Base-by-base conservation (phyloP, 106 monocot genomes). In the Amphibolis antarctica region DNA sequence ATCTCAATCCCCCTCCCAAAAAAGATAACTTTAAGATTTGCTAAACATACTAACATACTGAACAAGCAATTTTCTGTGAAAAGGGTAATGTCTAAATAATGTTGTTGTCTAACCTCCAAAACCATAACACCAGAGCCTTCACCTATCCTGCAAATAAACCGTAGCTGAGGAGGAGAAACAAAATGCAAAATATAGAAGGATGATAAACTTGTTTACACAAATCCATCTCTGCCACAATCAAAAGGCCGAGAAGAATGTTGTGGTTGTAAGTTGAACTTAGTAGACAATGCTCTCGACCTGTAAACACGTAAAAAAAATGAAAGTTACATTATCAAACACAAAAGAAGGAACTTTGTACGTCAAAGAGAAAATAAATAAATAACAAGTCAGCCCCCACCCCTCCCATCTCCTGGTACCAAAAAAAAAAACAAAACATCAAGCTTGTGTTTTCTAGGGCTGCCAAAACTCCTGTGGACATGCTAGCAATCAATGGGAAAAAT, bases 221-320 rank as follows among this genome's bases (percentile, higher is more conserved):
- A 96, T 76, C 96, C 96, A 78, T 98, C 90, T 83, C 96, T 87
- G 44, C 76, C 76, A 48, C 82, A 87, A 79, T 90, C 96, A 81
- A 98, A 98, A 49, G 96, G 96, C 20, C 90, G 77, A 64, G 96
- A 98, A 61, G 96, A 81, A 28, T 12, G 66, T 55, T 82, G 69
- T 42, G 96, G 90, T 55, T 66, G 28, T 75, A 49, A 68, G 52
- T 98, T 98, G 69, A 87, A 90, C 64, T 90, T 98, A 20, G 86
- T 87, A 42, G 78, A 27, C 69, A 98, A 77, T 59, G 96, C 96
- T 71, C 90, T 87, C 66, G 80, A 84, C 74, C 94, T 96, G 59
- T 49, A 70, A 83, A 62, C 24, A 54, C 20, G 19, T 24, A 51
- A 10, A 9, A 22, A 18, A 22, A 23, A 52, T 31, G 42, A 15